Conservation (phyloP, 768 basidiomycete genomes). For the Boletales sp. region DNA sequence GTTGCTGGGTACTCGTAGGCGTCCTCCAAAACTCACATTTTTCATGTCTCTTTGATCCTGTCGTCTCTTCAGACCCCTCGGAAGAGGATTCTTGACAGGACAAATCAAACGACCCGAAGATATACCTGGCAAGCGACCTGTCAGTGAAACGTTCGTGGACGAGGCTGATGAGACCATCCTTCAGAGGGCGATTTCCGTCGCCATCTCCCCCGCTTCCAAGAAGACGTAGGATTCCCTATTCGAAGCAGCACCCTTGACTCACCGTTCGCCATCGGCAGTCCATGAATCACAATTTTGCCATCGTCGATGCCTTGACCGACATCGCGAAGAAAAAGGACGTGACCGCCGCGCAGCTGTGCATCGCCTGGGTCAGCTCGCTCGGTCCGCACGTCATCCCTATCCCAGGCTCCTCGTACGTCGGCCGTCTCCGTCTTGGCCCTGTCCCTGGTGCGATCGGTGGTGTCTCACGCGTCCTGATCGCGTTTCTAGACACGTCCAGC, state of each 20-base stretch:
- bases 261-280: constrained; percentile 25
- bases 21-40: constrained; percentile 17
- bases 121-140: constrained; percentile 23
- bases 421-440: background rate
- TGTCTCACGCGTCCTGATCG: too few relatives aligned
- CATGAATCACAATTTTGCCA: constrained; percentile 37
- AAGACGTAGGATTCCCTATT: constrained; percentile 26
- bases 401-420: constrained; percentile 43
- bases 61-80: constrained; percentile 41
- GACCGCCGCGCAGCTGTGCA: constrained; percentile 39
- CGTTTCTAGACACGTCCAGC: constrained; percentile 26
- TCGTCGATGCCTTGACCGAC: constrained; percentile 39
- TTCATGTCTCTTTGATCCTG: background rate
- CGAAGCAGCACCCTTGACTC: background rate
- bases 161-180: constrained; percentile 1
- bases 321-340: constrained; percentile 42
- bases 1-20: constrained; percentile 54
- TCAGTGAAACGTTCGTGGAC: background rate
- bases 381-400: constrained; percentile 47
- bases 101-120: constrained; percentile 40
- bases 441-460: background rate
- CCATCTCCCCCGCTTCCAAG: constrained; percentile 41
- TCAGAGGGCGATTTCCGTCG: constrained; percentile 41
- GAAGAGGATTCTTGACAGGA: constrained; percentile 52
- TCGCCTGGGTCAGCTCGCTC: constrained; percentile 41